A percentile compares a stretch with the other conserved stretches of the same genome.
These are phyloP conservation scores for Ophiostoma sp. DNA, from an alignment of 2,329 filamentous ascomycete genomes.

Conservation along the genomic window DNA sequence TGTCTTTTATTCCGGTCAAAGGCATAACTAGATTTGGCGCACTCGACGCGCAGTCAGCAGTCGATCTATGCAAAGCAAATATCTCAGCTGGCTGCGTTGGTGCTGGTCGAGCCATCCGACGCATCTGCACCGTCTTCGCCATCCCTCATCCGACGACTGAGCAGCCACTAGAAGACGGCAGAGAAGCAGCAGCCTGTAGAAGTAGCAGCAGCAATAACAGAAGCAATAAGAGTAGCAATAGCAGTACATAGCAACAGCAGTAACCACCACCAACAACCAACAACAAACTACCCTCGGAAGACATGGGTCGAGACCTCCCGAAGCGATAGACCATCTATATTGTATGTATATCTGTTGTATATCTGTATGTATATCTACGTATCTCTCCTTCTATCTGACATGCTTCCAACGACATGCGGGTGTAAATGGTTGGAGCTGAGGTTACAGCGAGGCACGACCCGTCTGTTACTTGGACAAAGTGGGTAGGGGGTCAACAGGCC, in stretches of 20 bases:
- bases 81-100: neutral
- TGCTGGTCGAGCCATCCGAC: neutral
- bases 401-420: neutral
- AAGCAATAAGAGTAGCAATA: neutral
- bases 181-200: no score
- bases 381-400: neutral
- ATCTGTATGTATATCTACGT: no score
- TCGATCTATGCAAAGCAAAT: no score
- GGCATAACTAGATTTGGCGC: neutral
- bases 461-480: neutral
- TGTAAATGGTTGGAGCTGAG: neutral
- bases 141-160: neutral
- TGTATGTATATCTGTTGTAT: neutral
- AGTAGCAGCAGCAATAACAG: neutral
- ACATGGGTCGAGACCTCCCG: neutral
- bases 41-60: neutral
- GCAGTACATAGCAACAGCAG: neutral
- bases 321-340: neutral
- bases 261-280: neutral
- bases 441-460: constrained; percentile 7
- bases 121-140: neutral
- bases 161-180: no score
- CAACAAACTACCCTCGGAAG: neutral
- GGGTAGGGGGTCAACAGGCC: neutral
- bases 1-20: neutral